These are phyloP conservation scores for Gloeopeniophorella convolvens DNA, from an alignment of 768 basidiomycete species.

Conservation along the genomic window DNA sequence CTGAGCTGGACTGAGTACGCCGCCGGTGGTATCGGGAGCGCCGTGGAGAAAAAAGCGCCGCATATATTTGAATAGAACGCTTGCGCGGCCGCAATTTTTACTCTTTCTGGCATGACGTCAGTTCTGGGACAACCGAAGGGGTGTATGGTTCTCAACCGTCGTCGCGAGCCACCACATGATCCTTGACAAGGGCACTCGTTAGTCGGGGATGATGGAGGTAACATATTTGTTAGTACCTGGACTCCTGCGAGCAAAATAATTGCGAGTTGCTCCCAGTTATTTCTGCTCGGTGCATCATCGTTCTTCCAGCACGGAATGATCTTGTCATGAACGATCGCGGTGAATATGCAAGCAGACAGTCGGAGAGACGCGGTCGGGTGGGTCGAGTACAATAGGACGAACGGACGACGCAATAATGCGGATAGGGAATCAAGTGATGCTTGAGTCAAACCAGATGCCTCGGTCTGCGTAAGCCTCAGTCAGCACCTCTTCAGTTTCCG, in stretches of 20 bases:
- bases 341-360: conserved; percentile 16
- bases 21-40: neutral
- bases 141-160: conserved; percentile 5
- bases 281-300: neutral
- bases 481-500: neutral
- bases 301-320: conserved; percentile 1
- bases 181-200: neutral
- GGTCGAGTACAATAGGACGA: conserved; percentile 12
- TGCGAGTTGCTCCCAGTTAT: conserved; percentile 17
- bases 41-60: conserved; percentile 12
- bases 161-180: conserved; percentile 13
- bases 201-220: neutral
- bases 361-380: conserved; percentile 15
- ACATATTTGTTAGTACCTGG: conserved; percentile 4
- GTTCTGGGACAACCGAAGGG: too few species aligned
- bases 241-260: conserved; percentile 15
- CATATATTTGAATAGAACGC: conserved; percentile 19
- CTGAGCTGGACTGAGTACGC: conserved; percentile 10
- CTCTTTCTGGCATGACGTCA: conserved; percentile 5
- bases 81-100: conserved; percentile 15
- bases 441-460: neutral
- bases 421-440: neutral
- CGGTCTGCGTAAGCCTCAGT: neutral
- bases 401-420: conserved; percentile 13
- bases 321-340: conserved; percentile 11